phyloP scores from a whole-genome alignment of 176 grass and related monocot genomes.

The Oryza australiensis region DNA sequence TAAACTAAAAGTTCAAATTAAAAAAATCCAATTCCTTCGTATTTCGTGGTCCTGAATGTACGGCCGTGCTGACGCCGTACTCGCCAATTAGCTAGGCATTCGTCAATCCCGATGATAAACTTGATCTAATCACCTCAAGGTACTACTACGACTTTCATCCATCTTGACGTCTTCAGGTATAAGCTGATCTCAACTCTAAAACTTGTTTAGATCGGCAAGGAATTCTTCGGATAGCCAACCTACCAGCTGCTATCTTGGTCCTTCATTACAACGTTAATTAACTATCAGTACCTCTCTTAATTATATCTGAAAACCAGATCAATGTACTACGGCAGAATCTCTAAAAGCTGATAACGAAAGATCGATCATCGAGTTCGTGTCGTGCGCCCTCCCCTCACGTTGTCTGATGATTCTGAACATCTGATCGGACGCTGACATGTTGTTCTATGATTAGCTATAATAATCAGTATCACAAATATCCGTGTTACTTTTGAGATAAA shows the following conservation, averaged over 20 bases:
- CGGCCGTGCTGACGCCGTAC: neutral
- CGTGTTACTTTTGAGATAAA: constrained; percentile 1
- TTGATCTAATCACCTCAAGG: neutral
- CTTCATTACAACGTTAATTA: neutral
- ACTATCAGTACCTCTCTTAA: neutral
- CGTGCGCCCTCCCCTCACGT: neutral
- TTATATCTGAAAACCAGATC: neutral
- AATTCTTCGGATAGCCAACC: constrained; percentile 9
- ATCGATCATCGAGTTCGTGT: neutral
- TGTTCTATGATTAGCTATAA: constrained; percentile 13
- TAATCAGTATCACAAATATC: constrained; percentile 3
- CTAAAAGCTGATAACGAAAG: constrained; percentile 22
- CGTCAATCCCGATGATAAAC: neutral
- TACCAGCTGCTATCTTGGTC: neutral
- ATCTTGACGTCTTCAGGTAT: neutral
- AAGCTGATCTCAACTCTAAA: neutral
- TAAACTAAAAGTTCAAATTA: no score
- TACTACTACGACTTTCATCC: neutral
- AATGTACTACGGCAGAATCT: constrained; percentile 25
- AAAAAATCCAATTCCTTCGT: no score
- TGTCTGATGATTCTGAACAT: neutral
- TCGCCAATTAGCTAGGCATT: neutral
- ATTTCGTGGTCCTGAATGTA: no score
- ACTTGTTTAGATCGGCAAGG: neutral
- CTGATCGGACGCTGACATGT: constrained; percentile 26